These are phyloP conservation scores for Dipodascus albidus DNA, from an alignment of 805 yeast species.

Conservation along the genomic window DNA sequence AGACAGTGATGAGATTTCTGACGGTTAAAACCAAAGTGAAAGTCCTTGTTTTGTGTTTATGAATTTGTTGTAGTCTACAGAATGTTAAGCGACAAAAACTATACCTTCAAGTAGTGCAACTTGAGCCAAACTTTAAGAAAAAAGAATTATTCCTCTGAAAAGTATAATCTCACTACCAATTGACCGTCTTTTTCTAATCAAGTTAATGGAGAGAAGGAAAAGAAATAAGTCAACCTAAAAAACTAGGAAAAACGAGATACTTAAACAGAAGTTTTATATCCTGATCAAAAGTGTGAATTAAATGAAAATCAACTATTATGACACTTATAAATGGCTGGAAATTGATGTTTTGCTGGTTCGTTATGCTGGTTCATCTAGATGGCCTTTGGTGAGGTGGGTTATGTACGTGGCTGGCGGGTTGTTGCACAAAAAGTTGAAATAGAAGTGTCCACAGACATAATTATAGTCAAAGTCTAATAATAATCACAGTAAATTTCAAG, in stretches of 20 bases:
- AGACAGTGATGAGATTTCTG: too few relatives aligned
- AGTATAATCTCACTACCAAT: neutral
- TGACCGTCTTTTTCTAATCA: neutral
- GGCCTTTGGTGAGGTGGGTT: neutral
- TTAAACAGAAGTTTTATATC: neutral
- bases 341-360: neutral
- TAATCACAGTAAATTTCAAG: too few relatives aligned
- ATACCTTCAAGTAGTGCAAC: neutral
- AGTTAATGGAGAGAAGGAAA: too few relatives aligned
- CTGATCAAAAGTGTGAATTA: neutral
- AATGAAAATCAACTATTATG: too few relatives aligned
- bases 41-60: neutral
- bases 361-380: neutral
- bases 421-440: neutral
- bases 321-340: neutral
- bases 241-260: too few relatives aligned
- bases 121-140: neutral
- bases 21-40: neutral
- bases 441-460: neutral
- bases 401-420: neutral
- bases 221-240: too few relatives aligned
- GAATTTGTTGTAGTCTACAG: neutral
- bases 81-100: neutral
- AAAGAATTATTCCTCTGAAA: neutral
- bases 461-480: neutral